Evolutionary conservation across 352 stramenopile genomes (phyloP).

Genomic region (Pythium coloratum): DNA sequence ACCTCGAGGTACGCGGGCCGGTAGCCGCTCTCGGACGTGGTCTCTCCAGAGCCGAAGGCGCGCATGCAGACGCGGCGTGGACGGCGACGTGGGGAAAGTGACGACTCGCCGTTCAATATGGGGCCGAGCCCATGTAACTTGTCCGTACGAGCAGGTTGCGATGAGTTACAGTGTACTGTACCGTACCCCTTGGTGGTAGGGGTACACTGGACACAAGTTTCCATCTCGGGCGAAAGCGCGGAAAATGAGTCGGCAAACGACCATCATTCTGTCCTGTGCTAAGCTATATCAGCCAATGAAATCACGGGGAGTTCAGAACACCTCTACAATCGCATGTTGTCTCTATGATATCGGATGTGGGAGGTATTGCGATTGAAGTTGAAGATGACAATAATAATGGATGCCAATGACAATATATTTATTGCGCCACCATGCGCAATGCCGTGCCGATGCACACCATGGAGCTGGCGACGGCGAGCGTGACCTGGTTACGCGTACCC

Average conservation of each 20-base stretch:
- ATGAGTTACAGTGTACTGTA: background rate
- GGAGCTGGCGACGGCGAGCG: constrained; percentile 54
- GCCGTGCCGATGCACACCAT: constrained; percentile 74
- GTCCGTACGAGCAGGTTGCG: background rate
- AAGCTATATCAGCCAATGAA: constrained; percentile 5
- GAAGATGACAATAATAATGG: background rate
- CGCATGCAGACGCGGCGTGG: background rate
- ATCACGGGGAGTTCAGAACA: background rate
- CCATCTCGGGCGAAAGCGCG: background rate
- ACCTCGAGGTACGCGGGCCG: background rate
- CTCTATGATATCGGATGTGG: background rate
- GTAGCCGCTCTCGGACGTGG: constrained; percentile 13
- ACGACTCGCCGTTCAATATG: background rate
- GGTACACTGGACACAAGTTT: background rate
- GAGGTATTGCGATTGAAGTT: background rate
- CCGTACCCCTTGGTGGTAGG: background rate
- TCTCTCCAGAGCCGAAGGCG: constrained; percentile 4
- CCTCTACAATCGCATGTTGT: background rate
- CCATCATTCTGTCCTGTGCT: background rate
- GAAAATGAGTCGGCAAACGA: constrained; percentile 15
- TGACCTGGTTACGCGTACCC: constrained; percentile 56
- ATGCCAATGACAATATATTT: constrained; percentile 1
- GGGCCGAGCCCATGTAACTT: background rate
- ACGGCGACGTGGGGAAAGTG: background rate
- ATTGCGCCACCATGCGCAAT: constrained; percentile 56